Conservation (phyloP, 1,139 yeast genomes). For the Waltiozyma sp. region DNA sequence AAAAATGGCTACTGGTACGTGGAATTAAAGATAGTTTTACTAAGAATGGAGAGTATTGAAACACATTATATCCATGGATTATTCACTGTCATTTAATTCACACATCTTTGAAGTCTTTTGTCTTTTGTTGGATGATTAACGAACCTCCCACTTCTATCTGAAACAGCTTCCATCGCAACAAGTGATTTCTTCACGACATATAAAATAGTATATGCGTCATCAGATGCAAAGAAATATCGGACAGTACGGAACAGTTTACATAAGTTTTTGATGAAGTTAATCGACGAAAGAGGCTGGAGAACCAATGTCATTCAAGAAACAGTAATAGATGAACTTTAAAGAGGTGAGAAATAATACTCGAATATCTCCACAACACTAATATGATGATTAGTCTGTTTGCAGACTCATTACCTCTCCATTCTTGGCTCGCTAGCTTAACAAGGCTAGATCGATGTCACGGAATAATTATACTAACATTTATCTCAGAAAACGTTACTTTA, state of each 20-base stretch:
- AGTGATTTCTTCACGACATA: neutral
- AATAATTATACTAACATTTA: slow-evolving; percentile 8
- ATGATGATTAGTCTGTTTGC: neutral
- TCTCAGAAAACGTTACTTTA: slow-evolving; percentile 54
- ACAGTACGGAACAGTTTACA: no score
- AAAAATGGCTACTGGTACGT: slow-evolving; percentile 16
- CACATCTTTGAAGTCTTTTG: neutral
- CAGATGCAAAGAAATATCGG: neutral
- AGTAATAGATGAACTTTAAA: neutral
- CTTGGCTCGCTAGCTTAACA: neutral
- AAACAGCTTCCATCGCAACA: neutral
- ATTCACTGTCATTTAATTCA: neutral
- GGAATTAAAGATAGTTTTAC: neutral
- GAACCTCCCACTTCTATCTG: neutral
- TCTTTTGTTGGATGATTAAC: neutral
- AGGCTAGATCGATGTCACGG: no score
- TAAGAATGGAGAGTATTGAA: neutral
- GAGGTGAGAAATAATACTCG: neutral
- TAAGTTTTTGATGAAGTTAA: no score
- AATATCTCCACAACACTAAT: neutral
- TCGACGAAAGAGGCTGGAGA: no score
- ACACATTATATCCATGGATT: neutral
- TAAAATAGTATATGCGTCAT: neutral
- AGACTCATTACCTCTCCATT: neutral
- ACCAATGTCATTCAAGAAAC: neutral